phyloP scores from a whole-genome alignment of 2,329 filamentous ascomycete genomes.

The Monosporascus sp. region DNA sequence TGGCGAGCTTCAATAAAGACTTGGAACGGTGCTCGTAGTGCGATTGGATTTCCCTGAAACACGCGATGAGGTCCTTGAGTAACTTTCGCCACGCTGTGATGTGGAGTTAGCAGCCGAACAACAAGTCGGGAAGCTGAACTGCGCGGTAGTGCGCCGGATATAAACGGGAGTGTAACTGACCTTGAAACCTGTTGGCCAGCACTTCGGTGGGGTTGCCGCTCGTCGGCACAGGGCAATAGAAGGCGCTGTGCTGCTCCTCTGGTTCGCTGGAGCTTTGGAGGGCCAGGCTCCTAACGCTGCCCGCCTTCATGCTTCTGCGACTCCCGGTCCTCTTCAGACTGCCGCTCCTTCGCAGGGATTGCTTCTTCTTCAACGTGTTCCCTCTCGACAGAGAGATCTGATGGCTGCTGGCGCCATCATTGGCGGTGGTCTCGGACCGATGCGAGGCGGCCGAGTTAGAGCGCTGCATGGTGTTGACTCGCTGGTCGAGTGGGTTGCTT shows the following conservation, averaged over 20 bases:
- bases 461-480: conserved; percentile 46
- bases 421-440: conserved; percentile 44
- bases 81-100: conserved; percentile 83
- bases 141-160: neutral
- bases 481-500: conserved; percentile 11
- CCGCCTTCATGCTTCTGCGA: conserved; percentile 75
- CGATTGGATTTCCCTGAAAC: conserved; percentile 86
- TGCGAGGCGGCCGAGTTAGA: conserved; percentile 52
- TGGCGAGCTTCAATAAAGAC: conserved; percentile 74
- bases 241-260: conserved; percentile 74
- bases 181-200: conserved; percentile 82
- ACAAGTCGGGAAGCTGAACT: neutral
- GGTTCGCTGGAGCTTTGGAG: conserved; percentile 65
- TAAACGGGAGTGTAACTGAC: conserved; percentile 41
- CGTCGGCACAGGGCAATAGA: conserved; percentile 85
- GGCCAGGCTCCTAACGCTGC: conserved; percentile 77
- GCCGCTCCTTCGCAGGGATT: conserved; percentile 65
- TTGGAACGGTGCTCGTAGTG: conserved; percentile 87
- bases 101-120: conserved; percentile 1
- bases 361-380: conserved; percentile 86
- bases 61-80: conserved; percentile 87
- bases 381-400: conserved; percentile 38
- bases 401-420: conserved; percentile 29
- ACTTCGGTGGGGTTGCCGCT: conserved; percentile 82
- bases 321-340: conserved; percentile 79